Evolutionary conservation across 148 eudicot species (phyloP).

Genomic region (Camellia lanceoleosa): DNA sequence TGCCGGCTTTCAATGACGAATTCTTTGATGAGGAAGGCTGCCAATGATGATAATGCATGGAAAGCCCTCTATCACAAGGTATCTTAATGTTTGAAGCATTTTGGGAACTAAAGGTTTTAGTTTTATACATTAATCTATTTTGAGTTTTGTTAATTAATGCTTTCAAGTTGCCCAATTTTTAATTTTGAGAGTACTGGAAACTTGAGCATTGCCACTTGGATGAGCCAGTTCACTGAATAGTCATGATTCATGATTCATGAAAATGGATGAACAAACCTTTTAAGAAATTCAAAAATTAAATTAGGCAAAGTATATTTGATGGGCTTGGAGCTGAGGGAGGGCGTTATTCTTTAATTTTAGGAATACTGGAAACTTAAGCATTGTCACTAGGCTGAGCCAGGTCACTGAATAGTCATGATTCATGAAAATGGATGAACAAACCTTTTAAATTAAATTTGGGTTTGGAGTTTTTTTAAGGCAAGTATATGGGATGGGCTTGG

Average conservation of each 20-base stretch:
- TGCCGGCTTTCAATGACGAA: conserved; percentile 92
- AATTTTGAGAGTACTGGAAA: background rate
- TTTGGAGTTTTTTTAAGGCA: background rate
- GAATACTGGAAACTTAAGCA: too few species aligned
- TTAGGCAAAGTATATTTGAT: too few species aligned
- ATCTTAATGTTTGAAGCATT: background rate
- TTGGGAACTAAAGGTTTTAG: background rate
- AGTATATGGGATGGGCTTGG: too few species aligned
- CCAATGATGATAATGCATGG: conserved; percentile 98
- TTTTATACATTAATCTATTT: background rate
- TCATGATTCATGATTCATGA: background rate
- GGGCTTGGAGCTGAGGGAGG: too few species aligned
- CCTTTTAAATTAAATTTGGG: background rate
- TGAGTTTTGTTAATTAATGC: background rate
- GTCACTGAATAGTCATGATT: background rate
- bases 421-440: background rate
- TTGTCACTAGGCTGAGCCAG: background rate
- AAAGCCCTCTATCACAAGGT: conserved; percentile 95
- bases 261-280: background rate
- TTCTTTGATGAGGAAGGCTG: conserved; percentile 87
- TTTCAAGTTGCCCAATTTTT: background rate
- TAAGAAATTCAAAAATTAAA: background rate
- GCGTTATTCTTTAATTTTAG: too few species aligned
- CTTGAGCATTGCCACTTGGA: background rate
- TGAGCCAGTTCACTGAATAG: background rate